A percentile compares a stretch with the other conserved stretches of the same genome.
Evolutionary conservation across 306 rosid species (phyloP).

Genomic region (Inga oerstediana): DNA sequence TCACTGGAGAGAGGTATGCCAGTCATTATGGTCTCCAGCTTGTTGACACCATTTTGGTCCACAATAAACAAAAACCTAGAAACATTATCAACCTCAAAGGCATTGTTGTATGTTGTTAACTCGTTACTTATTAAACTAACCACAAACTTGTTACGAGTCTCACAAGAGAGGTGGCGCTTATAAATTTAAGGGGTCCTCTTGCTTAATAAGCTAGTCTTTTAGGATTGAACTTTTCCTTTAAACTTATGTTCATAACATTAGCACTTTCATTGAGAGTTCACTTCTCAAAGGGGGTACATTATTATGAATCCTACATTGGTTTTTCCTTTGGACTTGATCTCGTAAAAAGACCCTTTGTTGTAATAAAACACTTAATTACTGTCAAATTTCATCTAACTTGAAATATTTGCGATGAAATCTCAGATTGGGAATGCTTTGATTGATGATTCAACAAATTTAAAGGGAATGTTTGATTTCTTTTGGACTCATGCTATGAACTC

Average conservation of each 20-base stretch:
- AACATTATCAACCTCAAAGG: conserved; percentile 38
- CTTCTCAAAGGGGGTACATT: no score
- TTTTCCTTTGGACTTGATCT: no score
- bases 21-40: conserved; percentile 68
- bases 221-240: no score
- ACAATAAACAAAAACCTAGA: conserved; percentile 26
- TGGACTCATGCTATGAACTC: conserved; percentile 67
- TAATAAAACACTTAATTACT: neutral
- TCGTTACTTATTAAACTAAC: neutral
- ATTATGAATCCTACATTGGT: no score
- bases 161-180: no score
- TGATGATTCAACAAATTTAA: conserved; percentile 31
- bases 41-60: conserved; percentile 43
- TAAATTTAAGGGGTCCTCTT: no score
- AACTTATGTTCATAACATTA: no score
- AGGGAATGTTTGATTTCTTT: conserved; percentile 42
- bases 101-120: conserved; percentile 44
- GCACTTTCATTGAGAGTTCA: no score
- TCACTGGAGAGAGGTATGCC: conserved; percentile 69
- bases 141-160: neutral
- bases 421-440: conserved; percentile 68
- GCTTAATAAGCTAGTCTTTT: no score
- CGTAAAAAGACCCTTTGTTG: neutral
- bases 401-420: conserved; percentile 8
- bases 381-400: neutral